Base-by-base conservation (phyloP, 371 early-diverging fungal species). In the Coemansia sp. region DNA sequence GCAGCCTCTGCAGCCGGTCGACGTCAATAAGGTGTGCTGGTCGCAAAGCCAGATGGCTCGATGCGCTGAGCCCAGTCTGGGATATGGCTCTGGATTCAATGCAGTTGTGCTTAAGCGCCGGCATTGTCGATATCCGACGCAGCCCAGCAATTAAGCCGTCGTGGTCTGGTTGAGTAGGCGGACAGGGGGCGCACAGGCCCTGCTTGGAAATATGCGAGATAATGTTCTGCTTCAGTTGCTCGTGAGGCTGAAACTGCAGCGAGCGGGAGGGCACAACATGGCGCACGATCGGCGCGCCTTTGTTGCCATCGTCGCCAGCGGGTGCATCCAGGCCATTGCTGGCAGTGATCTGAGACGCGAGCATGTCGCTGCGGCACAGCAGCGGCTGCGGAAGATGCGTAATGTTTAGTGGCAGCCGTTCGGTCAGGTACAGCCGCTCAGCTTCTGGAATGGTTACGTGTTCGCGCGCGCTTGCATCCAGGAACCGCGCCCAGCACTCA, bases 401-500 rank as follows among this genome's bases (percentile, higher is more conserved):
- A n/a, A 70, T 49, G 31, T 50, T 62, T 4, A 70, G 34, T 8
- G 71, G 71, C 40, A 70, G 59, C 31, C 71, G 71, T 34, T 70
- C 71, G 11, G 56, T 56, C n/a, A 70, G 32, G 54, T 66, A 70
- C 11, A 61, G 42, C 12, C 58, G 50, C 36, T 70, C 71, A 6
- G 50, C 12, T 2, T 70, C 62, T 0, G 71, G 62, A 12, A 70
- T 44, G n/a, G 54, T 46, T 2, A 66, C 34, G 16, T n/a, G 51
- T 38, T 70, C 66, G 9, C 9, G 44, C 3, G 71, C 66, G 16
- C 29, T 12, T 16, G 48, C 32, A 48, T 38, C 24, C 9, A 70
- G 29, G 44, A 70, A 70, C 8, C 71, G 61, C 29, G 58, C 54
- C 71, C 71, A 70, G 43, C 66, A 70, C 58, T 70, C 71, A 33